Evolutionary conservation across 805 yeast genomes (phyloP).

Genomic region (Schizosaccharomyces lindneri): DNA sequence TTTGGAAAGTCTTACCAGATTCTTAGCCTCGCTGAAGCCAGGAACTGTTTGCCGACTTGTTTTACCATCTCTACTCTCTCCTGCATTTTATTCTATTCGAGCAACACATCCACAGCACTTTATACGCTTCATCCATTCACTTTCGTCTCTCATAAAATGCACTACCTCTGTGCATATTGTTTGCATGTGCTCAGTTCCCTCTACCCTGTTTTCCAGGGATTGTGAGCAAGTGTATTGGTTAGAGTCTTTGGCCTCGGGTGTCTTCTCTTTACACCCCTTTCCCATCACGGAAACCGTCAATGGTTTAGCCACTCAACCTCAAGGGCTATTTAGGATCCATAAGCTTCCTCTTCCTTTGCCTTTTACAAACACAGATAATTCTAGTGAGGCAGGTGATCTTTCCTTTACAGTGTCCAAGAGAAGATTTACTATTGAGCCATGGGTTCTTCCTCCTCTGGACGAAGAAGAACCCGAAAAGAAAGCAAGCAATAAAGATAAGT

Average conservation of each 20-base stretch:
- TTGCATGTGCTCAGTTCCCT: conserved; percentile 2
- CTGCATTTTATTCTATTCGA: background rate
- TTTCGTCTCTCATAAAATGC: background rate
- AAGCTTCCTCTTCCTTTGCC: background rate
- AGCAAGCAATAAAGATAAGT: background rate
- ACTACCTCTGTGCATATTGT: background rate
- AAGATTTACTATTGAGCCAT: conserved; percentile 1
- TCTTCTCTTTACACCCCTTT: conserved; percentile 57
- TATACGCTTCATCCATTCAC: background rate
- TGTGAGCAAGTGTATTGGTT: conserved; percentile 23
- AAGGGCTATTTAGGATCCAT: background rate
- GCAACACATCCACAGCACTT: background rate
- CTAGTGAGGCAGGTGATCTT: conserved; percentile 1
- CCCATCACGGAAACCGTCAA: background rate
- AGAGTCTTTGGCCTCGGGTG: conserved; percentile 40
- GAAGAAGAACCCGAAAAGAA: background rate
- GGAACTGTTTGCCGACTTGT: background rate
- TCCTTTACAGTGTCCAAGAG: conserved; percentile 1
- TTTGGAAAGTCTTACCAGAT: background rate
- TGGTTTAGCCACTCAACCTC: background rate
- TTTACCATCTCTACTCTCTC: background rate
- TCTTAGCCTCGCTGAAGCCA: background rate
- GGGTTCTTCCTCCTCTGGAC: background rate
- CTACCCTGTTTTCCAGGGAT: conserved; percentile 35
- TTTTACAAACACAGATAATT: background rate